Conservation (phyloP, 345 rosid genomes). For the Eucalyptus regnans region DNA sequence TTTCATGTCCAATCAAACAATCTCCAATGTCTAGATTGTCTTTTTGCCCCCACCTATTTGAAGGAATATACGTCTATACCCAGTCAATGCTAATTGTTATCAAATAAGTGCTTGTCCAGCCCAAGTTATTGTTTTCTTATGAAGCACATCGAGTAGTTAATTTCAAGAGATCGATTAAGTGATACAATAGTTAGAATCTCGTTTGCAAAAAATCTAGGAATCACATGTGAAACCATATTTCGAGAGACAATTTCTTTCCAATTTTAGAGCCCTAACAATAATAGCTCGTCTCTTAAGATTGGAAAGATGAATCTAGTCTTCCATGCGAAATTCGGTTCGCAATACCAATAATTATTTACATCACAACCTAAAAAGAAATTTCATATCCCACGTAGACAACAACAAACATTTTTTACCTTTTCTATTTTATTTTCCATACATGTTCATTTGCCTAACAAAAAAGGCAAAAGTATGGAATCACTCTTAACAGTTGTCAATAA, state of each 20-base stretch:
- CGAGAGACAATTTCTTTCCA: not conserved
- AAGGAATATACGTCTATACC: not conserved
- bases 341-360: not conserved
- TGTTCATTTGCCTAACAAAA: not conserved
- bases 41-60: not conserved
- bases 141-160: not conserved
- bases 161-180: not conserved
- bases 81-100: not conserved
- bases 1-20: not conserved
- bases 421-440: not conserved
- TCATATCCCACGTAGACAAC: rapidly evolving
- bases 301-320: not conserved
- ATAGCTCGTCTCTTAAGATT: rapidly evolving
- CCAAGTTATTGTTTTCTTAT: not conserved
- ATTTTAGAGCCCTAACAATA: not conserved
- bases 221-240: rapidly evolving
- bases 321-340: rapidly evolving
- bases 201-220: not conserved
- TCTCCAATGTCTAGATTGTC: not conserved
- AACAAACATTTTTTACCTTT: not conserved
- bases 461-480: no score
- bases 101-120: not conserved
- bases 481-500: not conserved
- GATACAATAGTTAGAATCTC: rapidly evolving
- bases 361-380: rapidly evolving